These are phyloP conservation scores for Edaphochlamys debaryana DNA, from an alignment of 139 green algal species.

Conservation along the genomic window DNA sequence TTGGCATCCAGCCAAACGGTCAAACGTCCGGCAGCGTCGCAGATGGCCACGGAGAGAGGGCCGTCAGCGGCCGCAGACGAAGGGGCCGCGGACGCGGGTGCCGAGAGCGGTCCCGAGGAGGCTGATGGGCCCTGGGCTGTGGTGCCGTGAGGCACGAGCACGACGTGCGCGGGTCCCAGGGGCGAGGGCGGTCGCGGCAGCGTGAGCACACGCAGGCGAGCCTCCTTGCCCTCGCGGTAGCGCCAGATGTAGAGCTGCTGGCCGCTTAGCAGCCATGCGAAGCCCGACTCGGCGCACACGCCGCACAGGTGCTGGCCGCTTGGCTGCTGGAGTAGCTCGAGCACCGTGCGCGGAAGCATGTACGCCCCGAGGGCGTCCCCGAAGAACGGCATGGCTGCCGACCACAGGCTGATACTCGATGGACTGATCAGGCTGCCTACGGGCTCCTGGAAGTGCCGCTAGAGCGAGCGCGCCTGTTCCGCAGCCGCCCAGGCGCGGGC, in stretches of 20 bases:
- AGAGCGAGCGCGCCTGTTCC: no score
- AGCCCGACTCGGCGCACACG: conserved; percentile 11
- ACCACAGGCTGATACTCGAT: no score
- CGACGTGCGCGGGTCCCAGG: background rate
- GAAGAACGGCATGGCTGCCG: conserved; percentile 26
- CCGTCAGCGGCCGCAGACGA: background rate
- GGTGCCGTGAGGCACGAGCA: background rate
- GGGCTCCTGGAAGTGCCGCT: no score
- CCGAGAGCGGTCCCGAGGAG: background rate
- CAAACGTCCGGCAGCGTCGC: conserved; percentile 28
- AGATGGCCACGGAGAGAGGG: conserved; percentile 35
- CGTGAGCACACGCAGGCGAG: conserved; percentile 13
- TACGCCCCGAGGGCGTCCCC: conserved; percentile 27
- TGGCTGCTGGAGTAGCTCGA: conserved; percentile 39
- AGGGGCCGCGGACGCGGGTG: background rate
- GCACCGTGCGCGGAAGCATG: conserved; percentile 32
- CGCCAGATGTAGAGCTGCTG: conserved; percentile 37
- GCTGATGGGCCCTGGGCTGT: background rate
- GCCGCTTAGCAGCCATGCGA: conserved; percentile 28
- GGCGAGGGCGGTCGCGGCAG: conserved; percentile 13
- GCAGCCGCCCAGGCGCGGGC: no score
- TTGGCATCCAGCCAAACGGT: conserved; percentile 51
- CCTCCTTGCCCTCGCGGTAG: conserved; percentile 42
- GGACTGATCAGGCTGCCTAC: no score
- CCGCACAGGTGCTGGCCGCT: conserved; percentile 13